These are phyloP conservation scores for Talaromyces amestolkiae DNA, from an alignment of 2,329 filamentous ascomycete genomes.

Conservation along the genomic window DNA sequence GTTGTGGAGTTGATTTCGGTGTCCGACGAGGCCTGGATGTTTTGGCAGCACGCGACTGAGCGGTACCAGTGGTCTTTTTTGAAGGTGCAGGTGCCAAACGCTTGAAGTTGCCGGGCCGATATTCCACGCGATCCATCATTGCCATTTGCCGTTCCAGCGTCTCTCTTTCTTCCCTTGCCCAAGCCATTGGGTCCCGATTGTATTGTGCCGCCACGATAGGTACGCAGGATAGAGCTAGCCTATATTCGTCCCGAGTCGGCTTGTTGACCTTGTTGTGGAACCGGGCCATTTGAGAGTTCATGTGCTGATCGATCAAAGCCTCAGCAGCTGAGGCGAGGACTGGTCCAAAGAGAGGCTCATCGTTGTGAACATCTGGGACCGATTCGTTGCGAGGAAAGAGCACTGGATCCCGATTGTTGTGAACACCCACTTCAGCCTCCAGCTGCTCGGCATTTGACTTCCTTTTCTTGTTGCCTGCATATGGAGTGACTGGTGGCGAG, in stretches of 20 bases:
- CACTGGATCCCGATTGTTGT: conserved; percentile 39
- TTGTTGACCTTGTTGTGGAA: conserved; percentile 43
- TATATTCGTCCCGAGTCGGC: conserved; percentile 46
- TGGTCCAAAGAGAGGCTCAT: conserved; percentile 44
- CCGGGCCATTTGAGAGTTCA: conserved; percentile 42
- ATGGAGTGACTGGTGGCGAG: conserved; percentile 48
- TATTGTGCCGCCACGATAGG: conserved; percentile 42
- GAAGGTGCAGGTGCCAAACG: conserved; percentile 41
- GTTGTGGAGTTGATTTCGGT: conserved; percentile 42
- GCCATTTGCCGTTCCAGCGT: conserved; percentile 41
- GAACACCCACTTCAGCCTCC: conserved; percentile 29
- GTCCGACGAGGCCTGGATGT: conserved; percentile 38
- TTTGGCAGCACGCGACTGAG: conserved; percentile 31
- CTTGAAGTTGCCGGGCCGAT: conserved; percentile 36
- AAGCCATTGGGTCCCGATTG: conserved; percentile 46
- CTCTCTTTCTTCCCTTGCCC: conserved; percentile 43
- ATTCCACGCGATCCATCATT: conserved; percentile 39
- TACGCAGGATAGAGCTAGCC: conserved; percentile 44
- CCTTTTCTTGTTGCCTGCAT: conserved; percentile 41
- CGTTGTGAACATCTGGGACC: conserved; percentile 32
- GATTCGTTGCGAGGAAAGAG: conserved; percentile 43
- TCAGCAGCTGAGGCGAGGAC: conserved; percentile 35
- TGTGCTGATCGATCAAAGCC: conserved; percentile 43
- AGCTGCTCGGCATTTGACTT: conserved; percentile 35
- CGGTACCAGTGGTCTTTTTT: conserved; percentile 26